Base-by-base conservation (phyloP, 345 rosid species). In the Abelmoschus esculentus region DNA sequence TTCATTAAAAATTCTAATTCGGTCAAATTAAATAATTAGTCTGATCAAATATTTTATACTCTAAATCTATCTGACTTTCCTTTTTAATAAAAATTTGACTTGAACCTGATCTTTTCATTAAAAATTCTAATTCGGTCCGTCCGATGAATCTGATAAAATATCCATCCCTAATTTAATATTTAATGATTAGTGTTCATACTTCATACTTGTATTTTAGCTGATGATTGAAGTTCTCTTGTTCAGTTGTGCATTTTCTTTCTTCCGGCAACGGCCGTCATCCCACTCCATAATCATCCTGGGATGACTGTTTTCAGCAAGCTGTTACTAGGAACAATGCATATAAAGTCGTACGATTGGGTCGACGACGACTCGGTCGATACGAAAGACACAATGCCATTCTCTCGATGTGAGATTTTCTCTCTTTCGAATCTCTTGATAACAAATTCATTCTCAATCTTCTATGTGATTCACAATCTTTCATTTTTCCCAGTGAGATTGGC, bases 291-390 rank as follows among this genome's bases (percentile, higher is more conserved):
- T 47, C 96, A 89, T 78, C 96, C 96, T 0, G 92, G 65, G 49
- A 89, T 89, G 92, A 89, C 96, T 1, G 96, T 87, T 5, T 86
- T 89, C 46, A 86, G 79, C 84, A 89, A 89, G 70, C 87, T 89
- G 55, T 70, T 89, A 1, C 40, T 84, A 0, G 92, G 96, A 6
- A 75, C 83, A 2, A 83, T 89, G 90, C 96, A 89, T 76, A 83
- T 87, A 19, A 87, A 83, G 73, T 87, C 96, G 0, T 89, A 84
- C 12, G 96, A 89, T 66, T 86, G 79, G 90, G 84, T 80, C 2
- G 32, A 22, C n/a, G n/a, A 1, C 31, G 76, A 74, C 55, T 82
- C 83, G 1, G 40, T 17, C 38, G 76, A 74, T 59, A 82, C 82
- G 2, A 44, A 72, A 8, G 76, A 71, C 7, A 36, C 74, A 7